Evolutionary conservation across 257 asterid species (phyloP).

Genomic region (Gentiana dahurica): DNA sequence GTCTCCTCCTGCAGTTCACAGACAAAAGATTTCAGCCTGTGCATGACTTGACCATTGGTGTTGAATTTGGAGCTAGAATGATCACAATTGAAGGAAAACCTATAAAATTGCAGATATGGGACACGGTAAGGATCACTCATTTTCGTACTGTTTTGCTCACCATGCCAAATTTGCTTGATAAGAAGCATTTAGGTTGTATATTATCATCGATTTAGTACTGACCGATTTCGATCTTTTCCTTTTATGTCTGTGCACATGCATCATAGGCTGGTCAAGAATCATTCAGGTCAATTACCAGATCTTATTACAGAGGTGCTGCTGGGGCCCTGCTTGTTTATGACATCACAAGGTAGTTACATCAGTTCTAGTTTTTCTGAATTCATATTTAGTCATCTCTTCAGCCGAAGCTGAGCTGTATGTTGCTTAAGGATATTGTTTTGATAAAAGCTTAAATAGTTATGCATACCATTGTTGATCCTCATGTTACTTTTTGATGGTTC

Average conservation of each 20-base stretch:
- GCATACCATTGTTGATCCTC: neutral
- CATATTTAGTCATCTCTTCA: neutral
- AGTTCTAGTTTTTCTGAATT: neutral
- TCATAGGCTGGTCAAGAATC: slow-evolving; percentile 62
- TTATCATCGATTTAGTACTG: neutral
- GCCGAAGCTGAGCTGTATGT: neutral
- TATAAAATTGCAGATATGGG: slow-evolving; percentile 64
- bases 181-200: too few relatives aligned
- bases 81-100: slow-evolving; percentile 44
- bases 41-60: slow-evolving; percentile 65
- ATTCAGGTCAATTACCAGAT: slow-evolving; percentile 55
- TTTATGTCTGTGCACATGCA: neutral
- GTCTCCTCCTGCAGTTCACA: slow-evolving; percentile 53
- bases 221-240: neutral
- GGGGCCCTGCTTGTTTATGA: slow-evolving; percentile 67
- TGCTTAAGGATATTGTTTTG: neutral
- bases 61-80: slow-evolving; percentile 62
- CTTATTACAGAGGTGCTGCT: slow-evolving; percentile 65
- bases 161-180: neutral
- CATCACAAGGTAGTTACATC: slow-evolving; percentile 21
- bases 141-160: neutral
- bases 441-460: neutral
- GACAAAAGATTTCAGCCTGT: slow-evolving; percentile 62
- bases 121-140: slow-evolving; percentile 24
- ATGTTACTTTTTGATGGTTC: neutral